Evolutionary conservation across 2,329 filamentous ascomycete species (phyloP).

Genomic region (Rhynchosporium agropyri): DNA sequence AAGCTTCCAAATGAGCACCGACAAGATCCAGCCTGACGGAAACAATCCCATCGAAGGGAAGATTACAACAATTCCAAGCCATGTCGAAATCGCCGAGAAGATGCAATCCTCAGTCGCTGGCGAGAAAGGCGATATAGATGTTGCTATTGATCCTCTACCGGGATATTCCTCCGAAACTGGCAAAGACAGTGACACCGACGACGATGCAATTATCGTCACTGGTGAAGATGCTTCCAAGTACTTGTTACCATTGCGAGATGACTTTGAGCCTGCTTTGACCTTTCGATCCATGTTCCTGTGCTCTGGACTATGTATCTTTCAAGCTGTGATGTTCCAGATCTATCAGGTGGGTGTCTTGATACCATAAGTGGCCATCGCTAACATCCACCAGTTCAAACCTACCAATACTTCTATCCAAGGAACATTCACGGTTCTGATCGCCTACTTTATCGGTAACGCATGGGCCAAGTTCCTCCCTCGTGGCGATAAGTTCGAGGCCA

Average conservation of each 20-base stretch:
- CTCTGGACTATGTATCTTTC: conserved; percentile 53
- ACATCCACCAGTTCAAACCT: conserved; percentile 53
- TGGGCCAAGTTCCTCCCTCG: conserved; percentile 54
- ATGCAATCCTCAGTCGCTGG: conserved; percentile 19
- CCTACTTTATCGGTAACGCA: conserved; percentile 56
- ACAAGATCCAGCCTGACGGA: conserved; percentile 35
- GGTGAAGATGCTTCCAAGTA: conserved; percentile 54
- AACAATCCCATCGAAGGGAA: conserved; percentile 42
- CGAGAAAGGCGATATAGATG: conserved; percentile 20
- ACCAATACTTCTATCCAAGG: conserved; percentile 52
- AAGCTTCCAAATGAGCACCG: background rate
- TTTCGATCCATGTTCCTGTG: conserved; percentile 56
- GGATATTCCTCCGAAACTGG: conserved; percentile 31
- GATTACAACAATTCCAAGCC: conserved; percentile 39
- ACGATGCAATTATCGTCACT: conserved; percentile 53
- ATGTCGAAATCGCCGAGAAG: conserved; percentile 43
- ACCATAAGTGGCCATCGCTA: background rate
- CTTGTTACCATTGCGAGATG: conserved; percentile 55
- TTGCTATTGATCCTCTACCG: conserved; percentile 35
- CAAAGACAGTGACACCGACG: conserved; percentile 42
- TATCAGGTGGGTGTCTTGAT: conserved; percentile 48
- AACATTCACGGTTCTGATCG: conserved; percentile 60
- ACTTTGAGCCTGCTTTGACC: conserved; percentile 54
- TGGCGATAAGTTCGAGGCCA: conserved; percentile 52
- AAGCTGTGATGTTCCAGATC: conserved; percentile 58